Conservation (phyloP, 345 rosid genomes). For the Brassica cretica region DNA sequence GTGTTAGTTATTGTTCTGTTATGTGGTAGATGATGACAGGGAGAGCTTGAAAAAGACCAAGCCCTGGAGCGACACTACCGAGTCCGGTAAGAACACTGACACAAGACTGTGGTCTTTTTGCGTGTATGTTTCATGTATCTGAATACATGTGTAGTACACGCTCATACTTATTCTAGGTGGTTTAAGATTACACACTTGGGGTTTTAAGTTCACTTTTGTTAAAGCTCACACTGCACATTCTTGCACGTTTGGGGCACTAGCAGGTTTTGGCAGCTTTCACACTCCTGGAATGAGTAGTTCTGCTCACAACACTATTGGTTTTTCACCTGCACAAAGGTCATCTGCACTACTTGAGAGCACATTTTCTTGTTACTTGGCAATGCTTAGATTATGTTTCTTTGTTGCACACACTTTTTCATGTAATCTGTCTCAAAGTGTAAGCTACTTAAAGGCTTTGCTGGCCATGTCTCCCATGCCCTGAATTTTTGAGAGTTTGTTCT, state of each 20-base stretch:
- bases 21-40: conserved; percentile 24
- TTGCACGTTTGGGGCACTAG: conserved; percentile 95
- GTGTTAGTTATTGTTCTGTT: background rate
- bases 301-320: conserved; percentile 84
- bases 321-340: conserved; percentile 95
- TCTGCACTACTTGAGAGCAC: conserved; percentile 86
- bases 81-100: conserved; percentile 55
- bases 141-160: background rate
- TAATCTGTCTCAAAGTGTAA: background rate
- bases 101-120: conserved; percentile 3
- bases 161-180: conserved; percentile 22
- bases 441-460: conserved; percentile 40
- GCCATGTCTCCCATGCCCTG: conserved; percentile 41
- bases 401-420: conserved; percentile 41
- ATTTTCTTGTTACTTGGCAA: conserved; percentile 37
- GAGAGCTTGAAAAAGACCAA: conserved; percentile 29
- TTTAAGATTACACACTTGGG: conserved; percentile 39
- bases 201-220: conserved; percentile 47
- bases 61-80: conserved; percentile 43
- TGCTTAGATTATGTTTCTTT: conserved; percentile 39
- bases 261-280: conserved; percentile 96
- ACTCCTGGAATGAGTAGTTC: conserved; percentile 87
- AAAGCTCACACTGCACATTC: conserved; percentile 91
- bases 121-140: conserved; percentile 21
- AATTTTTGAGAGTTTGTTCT: conserved; percentile 32